phyloP scores from a whole-genome alignment of 2,329 filamentous ascomycete species.

The Nigrospora sphaerica region DNA sequence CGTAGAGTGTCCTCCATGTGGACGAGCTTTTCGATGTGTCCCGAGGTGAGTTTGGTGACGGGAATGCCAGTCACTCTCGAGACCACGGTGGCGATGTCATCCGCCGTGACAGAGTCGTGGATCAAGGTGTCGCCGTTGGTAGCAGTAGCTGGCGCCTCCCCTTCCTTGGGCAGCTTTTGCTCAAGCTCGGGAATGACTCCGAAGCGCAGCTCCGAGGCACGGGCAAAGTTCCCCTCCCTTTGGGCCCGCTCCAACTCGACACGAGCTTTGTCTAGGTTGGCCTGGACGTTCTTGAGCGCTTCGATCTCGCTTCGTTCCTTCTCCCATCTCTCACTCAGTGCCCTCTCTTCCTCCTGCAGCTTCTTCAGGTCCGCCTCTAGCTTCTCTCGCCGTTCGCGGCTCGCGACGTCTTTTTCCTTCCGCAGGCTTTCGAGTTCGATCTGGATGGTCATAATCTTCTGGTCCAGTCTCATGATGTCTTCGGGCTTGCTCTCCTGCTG shows the following conservation, averaged over 20 bases:
- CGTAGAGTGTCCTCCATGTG: conserved; percentile 90
- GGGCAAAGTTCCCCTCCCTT: conserved; percentile 78
- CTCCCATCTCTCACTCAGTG: conserved; percentile 79
- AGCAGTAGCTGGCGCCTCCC: conserved; percentile 29
- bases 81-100: conserved; percentile 90
- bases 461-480: conserved; percentile 83
- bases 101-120: conserved; percentile 89
- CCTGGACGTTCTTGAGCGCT: conserved; percentile 77
- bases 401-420: conserved; percentile 88
- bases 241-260: conserved; percentile 84
- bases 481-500: conserved; percentile 98
- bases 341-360: conserved; percentile 70
- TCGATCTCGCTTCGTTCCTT: conserved; percentile 83
- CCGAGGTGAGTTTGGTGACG: conserved; percentile 83
- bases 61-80: conserved; percentile 90
- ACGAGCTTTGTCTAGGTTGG: conserved; percentile 78
- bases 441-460: conserved; percentile 94
- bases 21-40: conserved; percentile 85
- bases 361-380: conserved; percentile 69
- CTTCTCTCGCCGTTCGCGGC: conserved; percentile 79
- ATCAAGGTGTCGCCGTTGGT: conserved; percentile 54
- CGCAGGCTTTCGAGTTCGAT: conserved; percentile 92
- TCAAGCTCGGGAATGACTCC: conserved; percentile 79
- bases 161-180: conserved; percentile 71
- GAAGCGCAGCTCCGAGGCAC: conserved; percentile 86